Conservation (phyloP, 1,139 yeast genomes). For the Suhomyces atakaporum region DNA sequence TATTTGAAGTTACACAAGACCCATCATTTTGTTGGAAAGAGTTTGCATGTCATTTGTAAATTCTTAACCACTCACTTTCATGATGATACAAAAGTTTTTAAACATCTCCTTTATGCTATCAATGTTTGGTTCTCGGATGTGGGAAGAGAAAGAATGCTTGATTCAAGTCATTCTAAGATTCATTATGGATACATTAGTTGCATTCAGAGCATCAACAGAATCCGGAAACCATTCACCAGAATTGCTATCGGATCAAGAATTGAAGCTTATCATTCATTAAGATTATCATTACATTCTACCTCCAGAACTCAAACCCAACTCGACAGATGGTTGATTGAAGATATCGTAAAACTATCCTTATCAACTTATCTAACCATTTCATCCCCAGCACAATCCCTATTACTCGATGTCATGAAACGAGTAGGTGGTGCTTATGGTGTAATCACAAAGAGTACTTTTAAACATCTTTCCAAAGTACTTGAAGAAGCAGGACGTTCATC, state of each 20-base stretch:
- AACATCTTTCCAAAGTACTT: conserved; percentile 54
- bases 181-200: conserved; percentile 38
- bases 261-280: conserved; percentile 74
- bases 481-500: conserved; percentile 28
- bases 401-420: conserved; percentile 72
- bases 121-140: conserved; percentile 85
- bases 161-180: conserved; percentile 48
- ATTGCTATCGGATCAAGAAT: conserved; percentile 74
- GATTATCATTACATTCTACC: conserved; percentile 75
- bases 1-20: conserved; percentile 64
- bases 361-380: conserved; percentile 75
- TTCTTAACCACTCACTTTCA: conserved; percentile 53
- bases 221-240: conserved; percentile 77
- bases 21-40: conserved; percentile 63
- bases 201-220: conserved; percentile 44
- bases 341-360: conserved; percentile 66
- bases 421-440: conserved; percentile 67
- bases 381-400: conserved; percentile 67
- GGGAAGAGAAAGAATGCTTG: conserved; percentile 71
- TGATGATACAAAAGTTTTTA: conserved; percentile 71
- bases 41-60: conserved; percentile 60
- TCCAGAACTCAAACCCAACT: conserved; percentile 69
- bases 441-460: conserved; percentile 51
- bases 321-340: conserved; percentile 66
- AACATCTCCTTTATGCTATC: conserved; percentile 63